These are phyloP conservation scores for Hamigera avellanea DNA, from an alignment of 495 filamentous ascomycete genomes.

Conservation along the genomic window DNA sequence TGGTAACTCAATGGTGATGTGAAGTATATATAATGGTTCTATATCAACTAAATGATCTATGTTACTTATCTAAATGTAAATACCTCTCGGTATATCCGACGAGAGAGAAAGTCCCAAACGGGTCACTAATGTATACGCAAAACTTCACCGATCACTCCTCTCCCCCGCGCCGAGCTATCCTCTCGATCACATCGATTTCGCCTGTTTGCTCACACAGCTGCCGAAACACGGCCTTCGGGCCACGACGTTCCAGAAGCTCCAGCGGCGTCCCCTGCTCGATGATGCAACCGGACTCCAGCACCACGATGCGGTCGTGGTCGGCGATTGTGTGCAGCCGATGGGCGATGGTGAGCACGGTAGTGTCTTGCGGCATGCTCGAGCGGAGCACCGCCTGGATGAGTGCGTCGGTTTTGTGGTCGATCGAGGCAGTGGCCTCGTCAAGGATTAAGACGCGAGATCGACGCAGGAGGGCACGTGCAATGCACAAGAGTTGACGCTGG, in stretches of 20 bases:
- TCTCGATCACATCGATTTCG: no score
- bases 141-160: no score
- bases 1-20: no score
- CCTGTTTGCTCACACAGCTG: no score
- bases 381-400: slow-evolving; percentile 62
- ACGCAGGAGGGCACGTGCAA: slow-evolving; percentile 47
- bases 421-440: slow-evolving; percentile 66
- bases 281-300: slow-evolving; percentile 52
- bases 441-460: slow-evolving; percentile 61
- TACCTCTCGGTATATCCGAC: no score
- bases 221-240: no score
- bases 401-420: slow-evolving; percentile 60
- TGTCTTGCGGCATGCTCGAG: slow-evolving; percentile 45
- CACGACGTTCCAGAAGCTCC: background rate
- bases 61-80: no score
- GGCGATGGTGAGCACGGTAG: slow-evolving; percentile 60
- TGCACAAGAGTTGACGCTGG: slow-evolving; percentile 47
- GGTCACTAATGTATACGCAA: no score
- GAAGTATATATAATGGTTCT: no score
- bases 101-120: no score
- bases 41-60: no score
- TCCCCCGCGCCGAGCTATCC: no score
- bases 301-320: slow-evolving; percentile 62
- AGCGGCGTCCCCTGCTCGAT: slow-evolving; percentile 28
- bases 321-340: slow-evolving; percentile 64